A percentile compares a stretch with the other conserved stretches of the same genome.
These are phyloP conservation scores for Chaetomium olivaceum DNA, from an alignment of 2,329 filamentous ascomycete species.

Conservation along the genomic window DNA sequence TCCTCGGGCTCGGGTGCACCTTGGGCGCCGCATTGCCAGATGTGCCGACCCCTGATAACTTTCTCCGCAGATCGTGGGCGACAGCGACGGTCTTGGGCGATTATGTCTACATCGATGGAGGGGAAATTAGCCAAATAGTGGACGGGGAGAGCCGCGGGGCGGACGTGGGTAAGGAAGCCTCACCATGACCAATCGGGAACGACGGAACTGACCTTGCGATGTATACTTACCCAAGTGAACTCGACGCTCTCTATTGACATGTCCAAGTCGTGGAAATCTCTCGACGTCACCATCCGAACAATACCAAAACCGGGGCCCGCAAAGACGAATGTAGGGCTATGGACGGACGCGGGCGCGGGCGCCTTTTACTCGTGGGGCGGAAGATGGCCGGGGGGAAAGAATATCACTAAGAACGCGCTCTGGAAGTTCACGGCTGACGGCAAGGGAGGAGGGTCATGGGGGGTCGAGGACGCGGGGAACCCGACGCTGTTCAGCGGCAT, in stretches of 20 bases:
- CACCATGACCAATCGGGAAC: neutral
- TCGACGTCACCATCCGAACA: constrained; percentile 7
- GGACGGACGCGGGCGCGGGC: constrained; percentile 10
- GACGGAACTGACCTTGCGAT: neutral
- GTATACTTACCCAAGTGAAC: constrained; percentile 16
- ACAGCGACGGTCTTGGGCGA: constrained; percentile 20
- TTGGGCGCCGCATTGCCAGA: constrained; percentile 13
- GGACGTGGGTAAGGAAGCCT: neutral
- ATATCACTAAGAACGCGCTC: constrained; percentile 13
- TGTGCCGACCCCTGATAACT: constrained; percentile 17
- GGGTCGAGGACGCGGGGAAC: constrained; percentile 11
- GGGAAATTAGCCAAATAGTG: constrained; percentile 23
- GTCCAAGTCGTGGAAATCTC: constrained; percentile 27
- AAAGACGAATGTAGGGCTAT: constrained; percentile 18
- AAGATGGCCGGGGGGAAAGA: constrained; percentile 4
- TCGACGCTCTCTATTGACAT: constrained; percentile 31
- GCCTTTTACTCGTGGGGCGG: constrained; percentile 26
- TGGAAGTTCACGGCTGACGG: constrained; percentile 29
- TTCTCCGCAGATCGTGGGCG: constrained; percentile 8
- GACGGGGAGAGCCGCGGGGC: neutral
- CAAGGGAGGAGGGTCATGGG: constrained; percentile 23
- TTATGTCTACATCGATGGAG: constrained; percentile 31
- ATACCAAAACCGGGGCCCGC: constrained; percentile 12
- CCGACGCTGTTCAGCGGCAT: constrained; percentile 13
- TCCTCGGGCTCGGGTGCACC: neutral